A percentile compares a stretch with the other conserved stretches of the same genome.
phyloP scores from a whole-genome alignment of 345 rosid genomes.

The Raphanus sativus region DNA sequence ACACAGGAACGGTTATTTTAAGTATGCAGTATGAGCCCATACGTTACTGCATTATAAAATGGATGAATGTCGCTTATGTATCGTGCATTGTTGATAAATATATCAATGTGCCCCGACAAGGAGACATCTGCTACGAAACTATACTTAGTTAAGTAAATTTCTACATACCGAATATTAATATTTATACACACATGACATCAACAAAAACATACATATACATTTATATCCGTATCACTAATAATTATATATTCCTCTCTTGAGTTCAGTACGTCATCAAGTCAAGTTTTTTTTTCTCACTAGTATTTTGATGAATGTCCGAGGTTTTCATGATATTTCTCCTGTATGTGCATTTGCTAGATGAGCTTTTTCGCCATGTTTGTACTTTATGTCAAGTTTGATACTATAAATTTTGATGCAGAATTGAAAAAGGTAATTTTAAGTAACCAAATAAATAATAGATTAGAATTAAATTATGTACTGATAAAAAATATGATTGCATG shows the following conservation, averaged over 20 bases:
- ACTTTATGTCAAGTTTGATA: background rate
- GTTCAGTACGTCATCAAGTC: conserved; percentile 12
- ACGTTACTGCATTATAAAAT: conserved; percentile 32
- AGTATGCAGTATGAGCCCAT: background rate
- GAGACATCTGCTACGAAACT: conserved; percentile 39
- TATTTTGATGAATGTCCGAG: background rate
- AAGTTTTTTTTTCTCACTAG: background rate
- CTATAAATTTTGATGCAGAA: background rate
- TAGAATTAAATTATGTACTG: background rate
- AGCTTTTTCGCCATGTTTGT: conserved; percentile 8
- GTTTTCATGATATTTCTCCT: conserved; percentile 10
- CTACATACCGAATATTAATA: conserved; percentile 12
- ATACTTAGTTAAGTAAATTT: conserved; percentile 28
- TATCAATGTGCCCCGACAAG: conserved; percentile 43
- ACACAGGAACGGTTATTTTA: background rate
- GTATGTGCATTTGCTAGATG: background rate
- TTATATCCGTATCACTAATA: background rate
- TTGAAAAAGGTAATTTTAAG: background rate
- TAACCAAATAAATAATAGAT: background rate
- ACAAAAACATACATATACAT: conserved; percentile 19
- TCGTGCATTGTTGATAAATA: conserved; percentile 35
- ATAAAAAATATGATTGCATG: background rate
- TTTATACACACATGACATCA: conserved; percentile 16
- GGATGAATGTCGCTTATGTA: conserved; percentile 34
- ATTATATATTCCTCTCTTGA: conserved; percentile 13